Evolutionary conservation across 345 rosid genomes (phyloP), one percentile per base, ranked within the genome.

Genomic region (Salix exigua): DNA sequence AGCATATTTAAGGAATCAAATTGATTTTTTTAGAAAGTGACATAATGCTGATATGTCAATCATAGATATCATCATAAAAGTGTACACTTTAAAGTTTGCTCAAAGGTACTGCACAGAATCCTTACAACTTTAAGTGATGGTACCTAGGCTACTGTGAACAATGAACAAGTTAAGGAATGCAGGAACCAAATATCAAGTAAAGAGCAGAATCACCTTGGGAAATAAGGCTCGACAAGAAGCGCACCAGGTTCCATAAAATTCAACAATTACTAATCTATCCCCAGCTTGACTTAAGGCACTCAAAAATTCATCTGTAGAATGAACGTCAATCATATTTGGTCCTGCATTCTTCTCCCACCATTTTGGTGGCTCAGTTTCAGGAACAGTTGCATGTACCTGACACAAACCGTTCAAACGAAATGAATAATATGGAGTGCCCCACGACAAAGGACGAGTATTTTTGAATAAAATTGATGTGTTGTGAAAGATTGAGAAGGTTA

Each of bases 161-260:
- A 18, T 30, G 37, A 73, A 51, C 7, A 66, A 37, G 19, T 5
- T 33, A 5, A 4, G 33, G 46, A 69, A 71, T 44, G 2, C 26
- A 63, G 10, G 55, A 66, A 62, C 26, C 26, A 72, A n/a, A 50
- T 17, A 40, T 28, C 23, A 63, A 46, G 44, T 53, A 71, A 40
- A 50, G 63, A 68, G 30, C 44, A 65, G 53, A 50, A 70, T 73
- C 75, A 89, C 97, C 93, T 89, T 91, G 6, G 97, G 97, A 82
- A 89, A 93, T 66, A 93, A 83, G 73, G 98, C 97, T 78, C 91
- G 88, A 79, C 98, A 93, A 74, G 97, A 93, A 68, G 97, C 98
- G 83, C 98, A 93, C 98, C 98, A 93, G 40, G 98, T 91, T 79
- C 98, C 98, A 85, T 93, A 93, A 86, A 93, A 93, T 76, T 93